Conservation (phyloP, 2,329 filamentous ascomycete genomes). For the Thelonectria blattea region DNA sequence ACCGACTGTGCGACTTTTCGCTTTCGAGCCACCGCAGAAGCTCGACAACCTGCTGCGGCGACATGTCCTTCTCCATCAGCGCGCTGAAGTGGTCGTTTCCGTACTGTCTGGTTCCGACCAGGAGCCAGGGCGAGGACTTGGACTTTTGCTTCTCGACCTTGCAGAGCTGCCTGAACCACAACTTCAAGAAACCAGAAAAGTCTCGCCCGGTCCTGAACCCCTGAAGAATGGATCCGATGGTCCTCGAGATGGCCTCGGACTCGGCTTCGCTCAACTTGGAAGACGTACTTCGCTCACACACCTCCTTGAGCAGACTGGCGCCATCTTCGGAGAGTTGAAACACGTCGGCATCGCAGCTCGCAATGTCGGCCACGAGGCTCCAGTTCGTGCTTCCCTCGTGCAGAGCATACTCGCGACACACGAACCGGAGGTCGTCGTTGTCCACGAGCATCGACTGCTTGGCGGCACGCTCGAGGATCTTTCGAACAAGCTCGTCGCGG, state of each 20-base stretch:
- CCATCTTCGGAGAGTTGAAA: slow-evolving; percentile 52
- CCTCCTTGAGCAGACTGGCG: slow-evolving; percentile 45
- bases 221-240: slow-evolving; percentile 51
- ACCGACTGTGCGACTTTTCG: slow-evolving; percentile 40
- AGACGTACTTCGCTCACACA: slow-evolving; percentile 46
- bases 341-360: slow-evolving; percentile 54
- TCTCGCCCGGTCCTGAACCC: slow-evolving; percentile 53
- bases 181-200: slow-evolving; percentile 52
- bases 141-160: slow-evolving; percentile 41
- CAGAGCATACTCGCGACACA: slow-evolving; percentile 53
- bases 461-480: slow-evolving; percentile 41
- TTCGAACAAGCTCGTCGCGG: slow-evolving; percentile 39
- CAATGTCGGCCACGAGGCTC: slow-evolving; percentile 48
- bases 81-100: slow-evolving; percentile 27
- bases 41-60: slow-evolving; percentile 50
- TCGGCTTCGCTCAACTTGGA: slow-evolving; percentile 28
- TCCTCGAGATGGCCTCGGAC: slow-evolving; percentile 38
- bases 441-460: slow-evolving; percentile 45
- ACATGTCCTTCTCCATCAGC: slow-evolving; percentile 51
- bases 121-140: slow-evolving; percentile 44
- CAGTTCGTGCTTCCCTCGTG: slow-evolving; percentile 47
- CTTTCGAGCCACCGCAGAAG: slow-evolving; percentile 51
- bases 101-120: slow-evolving; percentile 30
- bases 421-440: slow-evolving; percentile 47
- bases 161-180: slow-evolving; percentile 54